Conservation (phyloP, 805 yeast genomes). For the Scheffersomyces amazonensis region DNA sequence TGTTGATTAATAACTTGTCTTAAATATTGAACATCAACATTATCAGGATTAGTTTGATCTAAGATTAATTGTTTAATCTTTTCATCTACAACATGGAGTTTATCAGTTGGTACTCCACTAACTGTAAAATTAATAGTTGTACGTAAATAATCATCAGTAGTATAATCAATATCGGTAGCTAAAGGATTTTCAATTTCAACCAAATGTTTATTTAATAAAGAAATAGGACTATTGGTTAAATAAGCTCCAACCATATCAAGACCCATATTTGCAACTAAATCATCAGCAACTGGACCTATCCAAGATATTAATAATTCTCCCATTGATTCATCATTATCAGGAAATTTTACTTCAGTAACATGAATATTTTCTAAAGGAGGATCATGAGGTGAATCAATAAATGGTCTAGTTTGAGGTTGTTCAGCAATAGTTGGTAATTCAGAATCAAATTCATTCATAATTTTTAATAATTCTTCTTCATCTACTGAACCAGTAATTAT, state of each 20-base stretch:
- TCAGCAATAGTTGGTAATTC: conserved; percentile 45
- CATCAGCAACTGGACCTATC: conserved; percentile 71
- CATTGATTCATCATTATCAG: conserved; percentile 83
- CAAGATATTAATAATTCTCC: conserved; percentile 75
- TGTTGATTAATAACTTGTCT: conserved; percentile 65
- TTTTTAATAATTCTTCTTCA: conserved; percentile 61
- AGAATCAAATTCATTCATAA: conserved; percentile 61
- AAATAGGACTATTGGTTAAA: conserved; percentile 72
- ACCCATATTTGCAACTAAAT: conserved; percentile 59
- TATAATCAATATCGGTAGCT: conserved; percentile 67
- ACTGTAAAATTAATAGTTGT: conserved; percentile 57
- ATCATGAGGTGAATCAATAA: conserved; percentile 62
- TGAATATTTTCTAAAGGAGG: conserved; percentile 38
- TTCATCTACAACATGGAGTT: conserved; percentile 50
- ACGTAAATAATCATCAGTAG: conserved; percentile 70
- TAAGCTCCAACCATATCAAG: conserved; percentile 69
- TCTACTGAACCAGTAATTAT: conserved; percentile 86
- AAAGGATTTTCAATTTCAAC: conserved; percentile 82
- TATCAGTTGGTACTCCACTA: conserved; percentile 74
- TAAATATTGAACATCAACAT: conserved; percentile 64
- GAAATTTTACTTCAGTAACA: conserved; percentile 64
- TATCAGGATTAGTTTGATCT: conserved; percentile 46
- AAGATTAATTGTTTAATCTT: conserved; percentile 49
- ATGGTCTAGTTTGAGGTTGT: conserved; percentile 58
- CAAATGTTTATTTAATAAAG: conserved; percentile 66